Evolutionary conservation across 257 asterid genomes (phyloP).

Genomic region (Solanum pinnatisectum): DNA sequence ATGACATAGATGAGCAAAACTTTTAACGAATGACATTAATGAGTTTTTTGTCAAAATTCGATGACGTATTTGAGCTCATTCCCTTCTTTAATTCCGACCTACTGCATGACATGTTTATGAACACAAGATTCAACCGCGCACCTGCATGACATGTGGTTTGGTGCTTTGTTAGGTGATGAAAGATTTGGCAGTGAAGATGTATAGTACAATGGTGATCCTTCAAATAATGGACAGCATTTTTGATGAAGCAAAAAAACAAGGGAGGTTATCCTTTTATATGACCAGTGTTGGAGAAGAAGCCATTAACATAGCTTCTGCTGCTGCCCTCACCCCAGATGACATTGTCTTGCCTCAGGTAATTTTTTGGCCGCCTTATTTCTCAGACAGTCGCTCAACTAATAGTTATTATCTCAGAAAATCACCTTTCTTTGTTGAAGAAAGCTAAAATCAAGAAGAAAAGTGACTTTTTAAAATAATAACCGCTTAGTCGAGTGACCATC

Average conservation of each 20-base stretch:
- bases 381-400: background rate
- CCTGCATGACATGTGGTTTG: background rate
- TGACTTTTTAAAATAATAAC: too few species aligned
- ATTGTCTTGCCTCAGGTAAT: constrained; percentile 29
- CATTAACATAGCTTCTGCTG: constrained; percentile 73
- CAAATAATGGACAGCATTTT: constrained; percentile 65
- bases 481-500: too few species aligned
- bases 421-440: background rate
- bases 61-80: too few species aligned
- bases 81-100: too few species aligned
- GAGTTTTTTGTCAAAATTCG: too few species aligned
- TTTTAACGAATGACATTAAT: too few species aligned
- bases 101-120: too few species aligned
- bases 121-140: background rate
- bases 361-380: background rate
- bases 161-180: constrained; percentile 32
- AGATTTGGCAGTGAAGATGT: constrained; percentile 58
- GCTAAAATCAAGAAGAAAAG: too few species aligned
- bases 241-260: constrained; percentile 80
- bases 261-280: constrained; percentile 69
- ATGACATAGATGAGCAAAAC: too few species aligned
- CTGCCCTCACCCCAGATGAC: constrained; percentile 65
- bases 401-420: background rate
- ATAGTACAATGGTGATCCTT: constrained; percentile 61
- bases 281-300: constrained; percentile 85